Evolutionary conservation across 2,329 filamentous ascomycete genomes (phyloP).

Genomic region (Trichophaea hybrida): DNA sequence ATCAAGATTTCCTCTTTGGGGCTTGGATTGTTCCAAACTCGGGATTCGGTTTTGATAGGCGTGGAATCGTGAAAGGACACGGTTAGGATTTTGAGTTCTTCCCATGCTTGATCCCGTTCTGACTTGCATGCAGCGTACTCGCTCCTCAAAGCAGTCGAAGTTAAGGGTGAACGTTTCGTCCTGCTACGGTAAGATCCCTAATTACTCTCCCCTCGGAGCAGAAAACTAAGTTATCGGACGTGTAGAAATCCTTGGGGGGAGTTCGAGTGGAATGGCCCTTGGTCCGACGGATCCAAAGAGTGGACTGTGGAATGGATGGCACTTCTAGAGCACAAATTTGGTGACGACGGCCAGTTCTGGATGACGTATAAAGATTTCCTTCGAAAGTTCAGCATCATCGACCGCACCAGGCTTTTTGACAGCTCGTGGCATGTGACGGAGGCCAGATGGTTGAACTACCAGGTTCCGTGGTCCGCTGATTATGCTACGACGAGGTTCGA

Average conservation of each 20-base stretch:
- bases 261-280: constrained; percentile 66
- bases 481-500: constrained; percentile 48
- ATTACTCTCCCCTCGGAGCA: not conserved
- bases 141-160: constrained; percentile 41
- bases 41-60: not conserved
- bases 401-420: constrained; percentile 48
- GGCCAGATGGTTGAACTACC: constrained; percentile 47
- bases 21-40: not conserved
- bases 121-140: constrained; percentile 42
- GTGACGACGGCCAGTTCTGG: constrained; percentile 51
- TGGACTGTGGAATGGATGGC: constrained; percentile 71
- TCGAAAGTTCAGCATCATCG: constrained; percentile 47
- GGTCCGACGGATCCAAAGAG: constrained; percentile 70
- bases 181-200: constrained; percentile 33
- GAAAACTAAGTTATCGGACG: not conserved
- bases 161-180: constrained; percentile 35
- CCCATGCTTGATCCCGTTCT: constrained; percentile 35
- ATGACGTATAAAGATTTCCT: constrained; percentile 48
- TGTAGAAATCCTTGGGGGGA: constrained; percentile 66
- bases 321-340: constrained; percentile 58
- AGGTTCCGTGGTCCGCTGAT: constrained; percentile 47
- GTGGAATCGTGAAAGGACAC: not conserved
- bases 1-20: constrained; percentile 63
- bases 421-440: constrained; percentile 42
- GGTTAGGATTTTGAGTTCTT: too few relatives aligned